These are phyloP conservation scores for Psophocarpus tetragonolobus DNA, from an alignment of 306 rosid genomes.

Conservation along the genomic window DNA sequence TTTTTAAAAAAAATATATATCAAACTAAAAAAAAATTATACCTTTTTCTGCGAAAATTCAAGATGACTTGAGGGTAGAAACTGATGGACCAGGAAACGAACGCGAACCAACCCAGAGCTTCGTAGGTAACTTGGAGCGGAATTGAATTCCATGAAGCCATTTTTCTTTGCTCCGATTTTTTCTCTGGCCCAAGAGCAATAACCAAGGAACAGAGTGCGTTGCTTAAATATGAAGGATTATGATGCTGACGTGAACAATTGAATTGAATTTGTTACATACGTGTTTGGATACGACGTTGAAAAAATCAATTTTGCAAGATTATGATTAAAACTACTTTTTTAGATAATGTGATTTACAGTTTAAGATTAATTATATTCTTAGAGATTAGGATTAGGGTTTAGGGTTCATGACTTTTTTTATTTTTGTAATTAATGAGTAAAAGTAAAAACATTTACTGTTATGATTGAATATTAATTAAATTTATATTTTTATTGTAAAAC, in stretches of 20 bases:
- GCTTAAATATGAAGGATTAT: background rate
- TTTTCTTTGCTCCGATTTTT: background rate
- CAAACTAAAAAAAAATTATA: background rate
- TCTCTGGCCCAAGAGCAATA: background rate
- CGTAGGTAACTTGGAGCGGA: slow-evolving; percentile 59
- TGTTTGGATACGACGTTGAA: no score
- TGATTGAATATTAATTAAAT: no score
- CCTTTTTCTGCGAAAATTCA: slow-evolving; percentile 89
- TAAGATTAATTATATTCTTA: no score
- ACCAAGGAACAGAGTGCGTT: background rate
- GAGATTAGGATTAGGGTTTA: no score
- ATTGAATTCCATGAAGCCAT: slow-evolving; percentile 88
- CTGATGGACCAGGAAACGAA: slow-evolving; percentile 77
- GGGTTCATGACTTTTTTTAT: no score
- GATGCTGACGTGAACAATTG: background rate
- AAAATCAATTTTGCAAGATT: no score
- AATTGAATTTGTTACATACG: background rate
- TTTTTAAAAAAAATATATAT: background rate
- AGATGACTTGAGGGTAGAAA: slow-evolving; percentile 86
- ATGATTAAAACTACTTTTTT: no score
- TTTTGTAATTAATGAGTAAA: no score
- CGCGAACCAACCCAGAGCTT: slow-evolving; percentile 80
- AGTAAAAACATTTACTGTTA: no score
- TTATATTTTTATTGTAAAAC: no score
- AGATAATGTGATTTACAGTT: no score